phyloP scores from a whole-genome alignment of 2,329 filamentous ascomycete species.

The Magnaporthales sp. region DNA sequence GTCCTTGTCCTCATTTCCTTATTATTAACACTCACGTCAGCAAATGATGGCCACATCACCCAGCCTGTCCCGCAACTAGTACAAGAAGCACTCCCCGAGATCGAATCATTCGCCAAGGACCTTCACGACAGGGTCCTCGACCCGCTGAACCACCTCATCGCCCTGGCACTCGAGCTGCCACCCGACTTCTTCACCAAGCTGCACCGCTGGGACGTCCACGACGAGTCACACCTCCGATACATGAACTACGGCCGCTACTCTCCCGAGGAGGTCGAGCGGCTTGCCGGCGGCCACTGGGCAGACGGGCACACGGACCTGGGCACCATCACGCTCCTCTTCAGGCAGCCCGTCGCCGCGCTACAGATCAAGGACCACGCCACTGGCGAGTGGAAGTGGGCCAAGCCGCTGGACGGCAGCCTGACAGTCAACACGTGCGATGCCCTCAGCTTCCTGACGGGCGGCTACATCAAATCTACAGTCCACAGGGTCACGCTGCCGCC shows the following conservation, averaged over 20 bases:
- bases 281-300: slow-evolving; percentile 24
- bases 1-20: background rate
- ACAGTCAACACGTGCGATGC: slow-evolving; percentile 38
- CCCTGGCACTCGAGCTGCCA: slow-evolving; percentile 46
- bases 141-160: slow-evolving; percentile 25
- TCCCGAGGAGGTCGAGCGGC: slow-evolving; percentile 29
- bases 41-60: slow-evolving; percentile 18
- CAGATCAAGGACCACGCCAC: slow-evolving; percentile 34
- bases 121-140: slow-evolving; percentile 22
- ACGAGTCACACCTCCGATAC: slow-evolving; percentile 49
- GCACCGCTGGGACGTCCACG: slow-evolving; percentile 44
- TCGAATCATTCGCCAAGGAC: slow-evolving; percentile 39
- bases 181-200: slow-evolving; percentile 43
- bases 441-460: slow-evolving; percentile 32
- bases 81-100: slow-evolving; percentile 39
- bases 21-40: background rate
- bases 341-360: slow-evolving; percentile 43
- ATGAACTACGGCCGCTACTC: slow-evolving; percentile 47
- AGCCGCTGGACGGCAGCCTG: slow-evolving; percentile 33
- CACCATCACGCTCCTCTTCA: slow-evolving; percentile 42
- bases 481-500: slow-evolving; percentile 26
- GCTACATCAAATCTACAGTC: slow-evolving; percentile 26
- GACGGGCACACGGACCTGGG: slow-evolving; percentile 44
- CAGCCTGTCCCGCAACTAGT: slow-evolving; percentile 32
- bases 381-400: slow-evolving; percentile 34